A percentile compares a stretch with the other conserved stretches of the same genome.
Evolutionary conservation across 2,329 filamentous ascomycete species (phyloP).

Genomic region (Neofusicoccum laricinum): DNA sequence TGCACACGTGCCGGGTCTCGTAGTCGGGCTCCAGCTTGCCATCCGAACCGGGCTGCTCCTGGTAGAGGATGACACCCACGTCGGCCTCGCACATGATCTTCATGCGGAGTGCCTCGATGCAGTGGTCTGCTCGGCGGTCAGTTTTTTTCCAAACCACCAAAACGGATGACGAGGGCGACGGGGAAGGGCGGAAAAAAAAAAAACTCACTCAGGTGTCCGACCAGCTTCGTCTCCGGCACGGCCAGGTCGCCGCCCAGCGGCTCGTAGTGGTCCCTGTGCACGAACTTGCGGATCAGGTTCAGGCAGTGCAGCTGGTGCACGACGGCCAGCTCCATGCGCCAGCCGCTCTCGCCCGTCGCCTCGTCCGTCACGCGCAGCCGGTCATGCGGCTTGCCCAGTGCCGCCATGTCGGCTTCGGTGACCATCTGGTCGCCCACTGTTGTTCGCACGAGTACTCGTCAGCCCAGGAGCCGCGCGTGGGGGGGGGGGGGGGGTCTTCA

Average conservation of each 20-base stretch:
- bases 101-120: slow-evolving; percentile 36
- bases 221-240: slow-evolving; percentile 21
- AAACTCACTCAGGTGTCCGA: background rate
- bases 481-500: no score
- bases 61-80: slow-evolving; percentile 28
- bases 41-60: slow-evolving; percentile 23
- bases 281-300: slow-evolving; percentile 34
- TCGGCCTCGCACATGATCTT: slow-evolving; percentile 36
- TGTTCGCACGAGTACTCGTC: slow-evolving; percentile 11
- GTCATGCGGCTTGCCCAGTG: slow-evolving; percentile 50
- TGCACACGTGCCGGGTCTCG: slow-evolving; percentile 30
- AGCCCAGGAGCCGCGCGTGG: no score
- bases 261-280: slow-evolving; percentile 32
- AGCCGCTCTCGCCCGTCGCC: slow-evolving; percentile 46
- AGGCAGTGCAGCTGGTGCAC: slow-evolving; percentile 34
- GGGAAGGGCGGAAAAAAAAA: background rate
- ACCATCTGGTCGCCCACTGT: slow-evolving; percentile 62
- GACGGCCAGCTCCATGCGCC: slow-evolving; percentile 24
- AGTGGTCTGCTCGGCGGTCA: slow-evolving; percentile 25
- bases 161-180: background rate
- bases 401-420: slow-evolving; percentile 51
- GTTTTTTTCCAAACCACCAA: background rate
- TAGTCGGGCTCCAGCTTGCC: slow-evolving; percentile 29
- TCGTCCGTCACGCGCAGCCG: slow-evolving; percentile 57
- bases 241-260: slow-evolving; percentile 27